A percentile compares a stretch with the other conserved stretches of the same genome.
Evolutionary conservation across 179 eudicot species (phyloP).

Genomic region (Drosera spatulata): DNA sequence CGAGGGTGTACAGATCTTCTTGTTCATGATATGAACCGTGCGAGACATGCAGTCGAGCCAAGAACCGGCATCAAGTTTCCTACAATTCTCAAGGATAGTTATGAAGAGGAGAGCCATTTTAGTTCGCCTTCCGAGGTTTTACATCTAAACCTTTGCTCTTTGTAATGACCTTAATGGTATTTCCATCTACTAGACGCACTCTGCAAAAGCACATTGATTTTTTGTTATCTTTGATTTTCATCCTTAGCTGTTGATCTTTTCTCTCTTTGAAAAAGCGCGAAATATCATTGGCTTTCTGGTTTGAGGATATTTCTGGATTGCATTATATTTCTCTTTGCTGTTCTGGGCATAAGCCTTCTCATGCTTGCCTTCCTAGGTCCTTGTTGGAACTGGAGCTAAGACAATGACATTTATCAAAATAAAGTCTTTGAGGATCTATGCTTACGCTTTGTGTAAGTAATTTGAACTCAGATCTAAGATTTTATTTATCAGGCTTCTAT

Average conservation of each 20-base stretch:
- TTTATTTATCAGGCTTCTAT: not conserved
- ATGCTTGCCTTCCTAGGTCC: slow-evolving; percentile 18
- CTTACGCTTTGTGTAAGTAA: slow-evolving; percentile 37
- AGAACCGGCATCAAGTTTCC: slow-evolving; percentile 90
- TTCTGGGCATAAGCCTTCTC: not conserved
- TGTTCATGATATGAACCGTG: slow-evolving; percentile 31
- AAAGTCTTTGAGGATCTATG: slow-evolving; percentile 36
- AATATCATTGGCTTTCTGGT: not conserved
- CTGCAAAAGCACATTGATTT: too few relatives aligned
- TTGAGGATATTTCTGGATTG: not conserved
- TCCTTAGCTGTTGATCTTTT: not conserved
- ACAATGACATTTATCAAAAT: slow-evolving; percentile 32
- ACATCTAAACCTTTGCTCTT: not conserved
- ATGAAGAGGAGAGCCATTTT: slow-evolving; percentile 40
- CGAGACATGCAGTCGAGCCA: slow-evolving; percentile 58
- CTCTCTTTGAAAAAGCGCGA: not conserved
- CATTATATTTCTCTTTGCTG: not conserved
- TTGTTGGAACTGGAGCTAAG: slow-evolving; percentile 43
- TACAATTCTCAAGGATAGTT: slow-evolving; percentile 30
- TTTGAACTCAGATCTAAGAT: slow-evolving; percentile 1
- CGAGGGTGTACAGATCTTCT: slow-evolving; percentile 33
- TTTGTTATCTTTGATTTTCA: not conserved
- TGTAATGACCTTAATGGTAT: not conserved
- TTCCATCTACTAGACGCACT: not conserved
- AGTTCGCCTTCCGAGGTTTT: slow-evolving; percentile 55